Base-by-base conservation (phyloP, 2,329 filamentous ascomycete genomes). In the Biscogniauxia sp. region DNA sequence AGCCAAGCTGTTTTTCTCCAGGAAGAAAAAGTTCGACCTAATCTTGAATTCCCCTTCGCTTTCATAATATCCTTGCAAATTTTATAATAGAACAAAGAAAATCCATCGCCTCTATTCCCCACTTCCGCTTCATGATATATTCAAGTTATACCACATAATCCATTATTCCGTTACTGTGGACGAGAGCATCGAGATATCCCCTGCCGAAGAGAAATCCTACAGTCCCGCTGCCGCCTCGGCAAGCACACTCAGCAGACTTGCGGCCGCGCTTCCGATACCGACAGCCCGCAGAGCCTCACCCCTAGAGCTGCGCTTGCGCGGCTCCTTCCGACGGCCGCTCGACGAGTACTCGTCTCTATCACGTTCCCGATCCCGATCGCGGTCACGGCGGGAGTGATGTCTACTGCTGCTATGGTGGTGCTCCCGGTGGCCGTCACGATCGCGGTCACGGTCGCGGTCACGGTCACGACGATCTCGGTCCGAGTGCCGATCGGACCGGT, bases 201-300 rank as follows among this genome's bases (percentile, higher is more conserved):
- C 23, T 23, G 2, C 2, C 23, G n/a, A 54, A 54, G 5, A 54
- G 5, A n/a, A 19, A 32, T 11, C 20, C 52, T 69, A 70, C 53
- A 71, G 26, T 19, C 67, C 70, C 5, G 69, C 66, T 6, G 84
- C 84, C 25, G 84, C 85, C 69, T 88, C 84, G 3, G 82, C 80
- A 32, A 88, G 72, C 1, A 87, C 84, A 57, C 81, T 82, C 53
- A 88, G 68, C 62, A 88, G 72, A 57, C 83, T 86, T 2, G 81
- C 84, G 0, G 86, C 85, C 0, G 84, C 85, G 9, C 85, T 84
- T 3, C 85, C 85, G 28, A 88, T 82, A 1, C 85, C 82, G 5
- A 84, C 85, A 0, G 82, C 84, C 1, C 81, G 79, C 3, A 87
- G 76, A 17, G 84, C 81, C 64, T 85, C 83, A 54, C 81, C 80